A percentile compares a stretch with the other conserved stretches of the same genome.
Evolutionary conservation across 768 basidiomycete genomes (phyloP).

Genomic region (Gloeopeniophorella convolvens): DNA sequence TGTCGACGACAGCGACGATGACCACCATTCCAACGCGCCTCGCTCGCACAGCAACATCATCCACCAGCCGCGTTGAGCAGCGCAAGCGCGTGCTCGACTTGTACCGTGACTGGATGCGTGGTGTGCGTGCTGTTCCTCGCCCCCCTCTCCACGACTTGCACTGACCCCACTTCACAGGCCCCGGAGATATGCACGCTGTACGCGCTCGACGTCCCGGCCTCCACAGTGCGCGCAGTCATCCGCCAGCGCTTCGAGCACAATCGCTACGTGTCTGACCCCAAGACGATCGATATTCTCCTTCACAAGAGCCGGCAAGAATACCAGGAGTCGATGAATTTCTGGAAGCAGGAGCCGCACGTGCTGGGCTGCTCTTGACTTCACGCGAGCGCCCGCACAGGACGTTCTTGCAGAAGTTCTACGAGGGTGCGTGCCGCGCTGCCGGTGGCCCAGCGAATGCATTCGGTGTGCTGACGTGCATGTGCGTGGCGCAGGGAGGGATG

Average conservation of each 20-base stretch:
- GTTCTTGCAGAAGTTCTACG: constrained; percentile 81
- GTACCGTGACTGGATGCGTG: constrained; percentile 92
- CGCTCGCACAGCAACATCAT: constrained; percentile 61
- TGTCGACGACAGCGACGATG: constrained; percentile 32
- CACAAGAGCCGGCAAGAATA: constrained; percentile 82
- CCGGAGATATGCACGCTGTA: constrained; percentile 84
- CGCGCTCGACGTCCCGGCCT: constrained; percentile 71
- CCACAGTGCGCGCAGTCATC: constrained; percentile 72
- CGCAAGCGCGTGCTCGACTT: constrained; percentile 64
- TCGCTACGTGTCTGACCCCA: constrained; percentile 71
- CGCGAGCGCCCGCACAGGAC: constrained; percentile 43
- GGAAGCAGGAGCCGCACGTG: constrained; percentile 85
- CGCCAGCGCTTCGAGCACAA: constrained; percentile 85
- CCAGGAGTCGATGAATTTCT: constrained; percentile 92
- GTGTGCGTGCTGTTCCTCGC: constrained; percentile 49
- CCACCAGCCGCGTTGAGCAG: constrained; percentile 52
- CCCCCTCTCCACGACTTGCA: background rate
- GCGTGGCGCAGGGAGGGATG: constrained; percentile 55
- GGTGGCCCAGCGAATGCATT: constrained; percentile 3
- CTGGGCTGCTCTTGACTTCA: constrained; percentile 54
- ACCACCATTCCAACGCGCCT: constrained; percentile 88
- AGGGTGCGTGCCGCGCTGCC: constrained; percentile 46
- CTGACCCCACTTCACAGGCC: constrained; percentile 59
- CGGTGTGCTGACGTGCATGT: background rate
- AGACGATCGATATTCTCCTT: constrained; percentile 79